These are phyloP conservation scores for Xylaria cubensis DNA, from an alignment of 495 filamentous ascomycete species.

Conservation along the genomic window DNA sequence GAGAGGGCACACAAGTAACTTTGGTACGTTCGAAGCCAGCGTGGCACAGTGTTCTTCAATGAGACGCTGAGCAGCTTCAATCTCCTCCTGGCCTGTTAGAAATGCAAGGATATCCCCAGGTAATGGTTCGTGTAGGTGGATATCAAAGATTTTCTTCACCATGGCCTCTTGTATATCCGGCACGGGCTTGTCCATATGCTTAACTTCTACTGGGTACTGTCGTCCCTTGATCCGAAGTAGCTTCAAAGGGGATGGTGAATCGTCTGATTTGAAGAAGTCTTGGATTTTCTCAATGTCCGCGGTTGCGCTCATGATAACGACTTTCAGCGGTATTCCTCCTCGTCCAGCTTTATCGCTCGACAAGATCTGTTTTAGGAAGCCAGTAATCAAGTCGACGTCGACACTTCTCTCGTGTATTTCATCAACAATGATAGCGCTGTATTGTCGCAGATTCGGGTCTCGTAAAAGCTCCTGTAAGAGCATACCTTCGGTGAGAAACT, in stretches of 20 bases:
- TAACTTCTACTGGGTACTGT: conserved; percentile 82
- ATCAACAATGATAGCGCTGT: conserved; percentile 91
- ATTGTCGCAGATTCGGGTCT: conserved; percentile 81
- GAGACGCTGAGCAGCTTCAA: conserved; percentile 79
- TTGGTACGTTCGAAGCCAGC: conserved; percentile 77
- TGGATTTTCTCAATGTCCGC: conserved; percentile 81
- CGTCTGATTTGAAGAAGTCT: conserved; percentile 67
- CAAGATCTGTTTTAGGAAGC: conserved; percentile 81
- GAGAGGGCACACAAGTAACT: conserved; percentile 58
- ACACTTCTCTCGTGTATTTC: conserved; percentile 97
- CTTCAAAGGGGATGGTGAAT: conserved; percentile 38
- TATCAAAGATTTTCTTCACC: conserved; percentile 83
- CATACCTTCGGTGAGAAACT: conserved; percentile 97
- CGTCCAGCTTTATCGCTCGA: conserved; percentile 63
- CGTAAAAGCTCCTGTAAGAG: conserved; percentile 90
- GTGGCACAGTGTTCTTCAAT: conserved; percentile 78
- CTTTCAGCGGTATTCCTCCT: conserved; percentile 78
- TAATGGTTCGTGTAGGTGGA: conserved; percentile 85
- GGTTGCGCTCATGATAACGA: conserved; percentile 96
- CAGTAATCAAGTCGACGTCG: conserved; percentile 90
- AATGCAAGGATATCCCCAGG: conserved; percentile 96
- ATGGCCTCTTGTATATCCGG: conserved; percentile 83
- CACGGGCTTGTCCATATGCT: conserved; percentile 78
- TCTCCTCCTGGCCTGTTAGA: conserved; percentile 90
- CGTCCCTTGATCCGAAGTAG: conserved; percentile 83